Base-by-base conservation (phyloP, 495 filamentous ascomycete species). In the Jackrogersella minutella region DNA sequence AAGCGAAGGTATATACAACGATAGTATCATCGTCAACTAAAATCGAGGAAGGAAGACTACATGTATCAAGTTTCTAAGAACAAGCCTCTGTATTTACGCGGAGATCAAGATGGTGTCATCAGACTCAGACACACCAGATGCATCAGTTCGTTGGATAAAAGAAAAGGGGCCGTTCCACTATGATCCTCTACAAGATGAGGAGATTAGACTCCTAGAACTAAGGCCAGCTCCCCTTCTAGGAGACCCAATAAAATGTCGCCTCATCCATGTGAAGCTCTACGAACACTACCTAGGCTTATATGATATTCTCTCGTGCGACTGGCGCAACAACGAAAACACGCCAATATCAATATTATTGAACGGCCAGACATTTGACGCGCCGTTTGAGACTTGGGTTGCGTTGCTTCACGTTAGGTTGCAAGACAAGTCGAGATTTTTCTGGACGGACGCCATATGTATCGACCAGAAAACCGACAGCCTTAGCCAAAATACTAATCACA, bases 231-330 rank as follows among this genome's bases (percentile, higher is more conserved):
- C 33, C 22, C 17, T 40, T 9, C 21, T 30, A 9, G n/a, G n/a
- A n/a, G 63, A 66, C 11, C 56, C 63, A 40, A 66, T 66, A 26
- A 47, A 56, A 43, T 66, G 63, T 24, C 58, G 37, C 2, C 14
- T 66, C 10, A 31, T 66, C 11, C 56, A 66, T 14, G 41, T 24
- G 11, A 53, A 49, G n/a, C 8, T 10, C 14, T 5, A 8, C 17
- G 40, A 55, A 2, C 6, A 8, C 2, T 50, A 34, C 41, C 47
- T n/a, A n/a, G n/a, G n/a, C n/a, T n/a, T 24, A 17, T 66, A 66
- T 33, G 63, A 66, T 7, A 33, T 66, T 14, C 55, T 66, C 41
- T 66, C 63, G 8, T 55, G 47, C 40, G 63, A 66, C 24, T 66
- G 63, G 63, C 55, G 9, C 14, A 28, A 16, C 17, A 10, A 31